phyloP scores from a whole-genome alignment of 805 yeast genomes.

The Candida piceae region DNA sequence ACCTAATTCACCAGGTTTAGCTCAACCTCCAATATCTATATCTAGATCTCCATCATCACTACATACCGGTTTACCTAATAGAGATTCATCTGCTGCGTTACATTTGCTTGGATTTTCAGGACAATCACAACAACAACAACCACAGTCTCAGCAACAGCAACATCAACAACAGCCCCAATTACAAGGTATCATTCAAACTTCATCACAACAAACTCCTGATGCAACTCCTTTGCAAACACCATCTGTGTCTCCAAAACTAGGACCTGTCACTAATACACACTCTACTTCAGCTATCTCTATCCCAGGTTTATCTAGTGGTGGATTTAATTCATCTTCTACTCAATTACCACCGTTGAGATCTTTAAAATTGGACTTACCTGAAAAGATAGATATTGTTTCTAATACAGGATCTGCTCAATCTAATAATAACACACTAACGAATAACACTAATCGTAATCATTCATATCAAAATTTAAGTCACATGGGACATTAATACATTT shows the following conservation, averaged over 20 bases:
- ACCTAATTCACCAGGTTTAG: slow-evolving; percentile 42
- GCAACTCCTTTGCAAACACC: slow-evolving; percentile 34
- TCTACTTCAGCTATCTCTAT: not conserved
- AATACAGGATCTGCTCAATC: not conserved
- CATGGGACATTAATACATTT: not conserved
- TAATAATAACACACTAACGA: too few species aligned
- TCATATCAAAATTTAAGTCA: not conserved
- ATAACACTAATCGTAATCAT: not conserved
- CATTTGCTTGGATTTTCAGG: slow-evolving; percentile 26
- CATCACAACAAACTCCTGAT: slow-evolving; percentile 24
- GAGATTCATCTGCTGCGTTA: slow-evolving; percentile 27
- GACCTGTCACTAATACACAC: slow-evolving; percentile 6
- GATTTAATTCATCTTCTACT: slow-evolving; percentile 7
- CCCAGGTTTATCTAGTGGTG: too few species aligned
- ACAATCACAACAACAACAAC: slow-evolving; percentile 7
- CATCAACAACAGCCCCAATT: slow-evolving; percentile 1
- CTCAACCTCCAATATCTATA: slow-evolving; percentile 15
- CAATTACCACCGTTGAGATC: slow-evolving; percentile 46
- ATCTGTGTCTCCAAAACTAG: slow-evolving; percentile 31
- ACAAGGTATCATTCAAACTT: slow-evolving; percentile 2
- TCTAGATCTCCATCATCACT: slow-evolving; percentile 22
- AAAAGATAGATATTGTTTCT: slow-evolving; percentile 28
- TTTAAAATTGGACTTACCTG: slow-evolving; percentile 46
- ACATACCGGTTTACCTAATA: slow-evolving; percentile 12
- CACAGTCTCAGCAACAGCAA: slow-evolving; percentile 1